Evolutionary conservation across 257 asterid species (phyloP).

Genomic region (Mitragyna speciosa): DNA sequence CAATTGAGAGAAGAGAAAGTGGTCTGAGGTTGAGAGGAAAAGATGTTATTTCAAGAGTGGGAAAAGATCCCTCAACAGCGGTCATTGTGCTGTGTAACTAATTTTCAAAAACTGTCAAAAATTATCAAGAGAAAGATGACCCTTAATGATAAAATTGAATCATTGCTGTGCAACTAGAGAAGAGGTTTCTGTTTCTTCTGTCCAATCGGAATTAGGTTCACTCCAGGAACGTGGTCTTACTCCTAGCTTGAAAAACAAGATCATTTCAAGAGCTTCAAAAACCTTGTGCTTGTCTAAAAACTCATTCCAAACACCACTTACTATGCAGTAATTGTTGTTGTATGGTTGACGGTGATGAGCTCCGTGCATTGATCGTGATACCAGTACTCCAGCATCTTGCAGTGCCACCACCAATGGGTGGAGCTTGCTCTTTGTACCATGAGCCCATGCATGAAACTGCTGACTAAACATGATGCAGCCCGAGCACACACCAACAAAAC

Average conservation of each 20-base stretch:
- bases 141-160: not conserved
- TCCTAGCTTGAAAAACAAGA: conserved; percentile 60
- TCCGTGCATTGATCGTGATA: conserved; percentile 61
- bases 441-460: conserved; percentile 89
- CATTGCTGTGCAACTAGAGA: not conserved
- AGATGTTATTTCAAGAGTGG: not conserved
- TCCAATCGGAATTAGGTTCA: conserved; percentile 59
- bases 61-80: not conserved
- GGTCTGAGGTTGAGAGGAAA: not conserved
- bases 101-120: not conserved
- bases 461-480: conserved; percentile 83
- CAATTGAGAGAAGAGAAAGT: not conserved
- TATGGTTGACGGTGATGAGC: conserved; percentile 84
- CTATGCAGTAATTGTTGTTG: conserved; percentile 77
- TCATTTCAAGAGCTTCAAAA: conserved; percentile 68
- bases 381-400: conserved; percentile 69
- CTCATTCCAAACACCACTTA: conserved; percentile 76
- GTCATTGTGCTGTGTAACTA: not conserved
- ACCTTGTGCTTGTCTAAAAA: conserved; percentile 45
- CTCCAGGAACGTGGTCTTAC: conserved; percentile 73
- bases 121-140: not conserved
- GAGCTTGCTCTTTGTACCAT: conserved; percentile 61
- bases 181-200: conserved; percentile 33
- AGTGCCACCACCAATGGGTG: conserved; percentile 63
- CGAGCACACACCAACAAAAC: conserved; percentile 55